Percentiles rank a stretch among this genome's conserved stretches.
These are phyloP conservation scores for Macadamia tetraphylla DNA, from an alignment of 164 flowering plant species.

Conservation along the genomic window DNA sequence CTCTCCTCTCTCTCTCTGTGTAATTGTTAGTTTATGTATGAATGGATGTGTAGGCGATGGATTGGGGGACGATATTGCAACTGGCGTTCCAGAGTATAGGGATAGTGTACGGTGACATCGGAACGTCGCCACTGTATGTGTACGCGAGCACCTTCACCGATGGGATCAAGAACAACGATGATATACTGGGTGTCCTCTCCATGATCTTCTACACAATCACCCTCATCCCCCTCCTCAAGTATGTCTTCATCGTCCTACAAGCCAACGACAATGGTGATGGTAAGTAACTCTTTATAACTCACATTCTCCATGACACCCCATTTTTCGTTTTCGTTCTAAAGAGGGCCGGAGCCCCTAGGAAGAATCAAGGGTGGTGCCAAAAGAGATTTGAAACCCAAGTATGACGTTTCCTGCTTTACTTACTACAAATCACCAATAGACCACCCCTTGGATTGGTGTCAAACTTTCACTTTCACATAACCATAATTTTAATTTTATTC, in stretches of 20 bases:
- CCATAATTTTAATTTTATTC: too few relatives aligned
- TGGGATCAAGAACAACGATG: slow-evolving; percentile 52
- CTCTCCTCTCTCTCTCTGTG: too few relatives aligned
- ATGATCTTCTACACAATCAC: slow-evolving; percentile 66
- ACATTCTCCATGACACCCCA: too few relatives aligned
- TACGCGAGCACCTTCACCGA: slow-evolving; percentile 50
- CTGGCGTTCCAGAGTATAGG: slow-evolving; percentile 82
- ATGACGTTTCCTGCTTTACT: not conserved
- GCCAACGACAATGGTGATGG: slow-evolving; percentile 88
- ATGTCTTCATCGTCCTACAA: slow-evolving; percentile 21
- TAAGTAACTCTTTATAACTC: slow-evolving; percentile 4
- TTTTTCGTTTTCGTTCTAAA: too few relatives aligned
- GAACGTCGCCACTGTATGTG: slow-evolving; percentile 59
- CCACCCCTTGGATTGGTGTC: not conserved
- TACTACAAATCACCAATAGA: too few relatives aligned
- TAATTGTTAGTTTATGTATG: too few relatives aligned
- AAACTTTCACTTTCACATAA: not conserved
- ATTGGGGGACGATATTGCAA: slow-evolving; percentile 22
- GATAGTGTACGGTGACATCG: slow-evolving; percentile 32
- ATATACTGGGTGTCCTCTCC: slow-evolving; percentile 63
- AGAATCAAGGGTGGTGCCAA: too few relatives aligned
- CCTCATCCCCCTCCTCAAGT: slow-evolving; percentile 61
- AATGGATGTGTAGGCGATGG: too few relatives aligned
- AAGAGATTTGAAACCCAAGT: too few relatives aligned
- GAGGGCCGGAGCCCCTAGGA: too few relatives aligned